Evolutionary conservation across 768 basidiomycete genomes (phyloP), one percentile per base, ranked within the genome.

Genomic region (Mrakia gelida): DNA sequence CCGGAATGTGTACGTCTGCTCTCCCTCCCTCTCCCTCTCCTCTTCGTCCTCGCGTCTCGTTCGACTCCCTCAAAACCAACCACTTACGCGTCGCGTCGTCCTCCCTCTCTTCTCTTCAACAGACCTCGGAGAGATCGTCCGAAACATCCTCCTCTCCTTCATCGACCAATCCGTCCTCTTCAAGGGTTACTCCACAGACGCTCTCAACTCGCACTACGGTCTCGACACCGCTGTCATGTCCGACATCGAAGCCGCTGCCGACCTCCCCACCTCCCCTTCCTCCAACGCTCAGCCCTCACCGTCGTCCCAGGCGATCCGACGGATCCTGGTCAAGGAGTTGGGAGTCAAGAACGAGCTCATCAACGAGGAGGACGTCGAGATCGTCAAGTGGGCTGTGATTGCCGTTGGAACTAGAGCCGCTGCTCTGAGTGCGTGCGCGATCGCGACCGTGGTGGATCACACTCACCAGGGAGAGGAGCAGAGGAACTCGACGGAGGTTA

Each of bases 161-260:
- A 86, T 96, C 80, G 93, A 94, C 81, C 90, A 91, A 8, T 83
- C 84, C 52, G 77, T 86, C 34, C 87, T 98, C 34, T 97, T 99
- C 85, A 85, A 86, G 73, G 97, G 97, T 11, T 89, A 89, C 80
- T 90, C 91, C 9, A 91, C 93, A 6, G 78, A 85, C 0, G 83
- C 83, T 13, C 83, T 99, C 80, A 98, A 99, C 86, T 88, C 87
- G 32, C 96, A 97, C 81, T 99, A 96, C 85, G 97, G 95, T 0
- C 86, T 98, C 78, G 97, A 99, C 85, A 93, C 95, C 0, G 93
- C 94, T n/a, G 87, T 95, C 77, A 89, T 97, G 87, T 94, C 92
- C 70, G 89, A 88, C 54, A 87, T 95, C 65, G 93, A 94, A 83
- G 88, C 87, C 74, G 91, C 91, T 75, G 81, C 87, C 73, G 87